Evolutionary conservation across 139 green algal species (phyloP).

Genomic region (Micromonas pusilla): DNA sequence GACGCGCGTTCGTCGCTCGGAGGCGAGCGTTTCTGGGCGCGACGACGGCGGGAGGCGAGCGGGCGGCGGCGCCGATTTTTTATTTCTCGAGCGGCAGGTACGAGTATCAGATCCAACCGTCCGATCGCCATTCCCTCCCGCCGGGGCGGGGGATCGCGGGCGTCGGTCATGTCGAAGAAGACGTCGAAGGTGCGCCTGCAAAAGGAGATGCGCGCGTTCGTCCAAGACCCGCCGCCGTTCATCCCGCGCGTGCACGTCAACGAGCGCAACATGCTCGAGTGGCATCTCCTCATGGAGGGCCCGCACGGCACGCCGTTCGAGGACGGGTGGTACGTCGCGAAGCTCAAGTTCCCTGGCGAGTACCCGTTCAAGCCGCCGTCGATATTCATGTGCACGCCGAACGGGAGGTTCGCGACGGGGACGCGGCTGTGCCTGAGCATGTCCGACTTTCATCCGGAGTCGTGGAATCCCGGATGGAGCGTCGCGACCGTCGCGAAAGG

Average conservation of each 20-base stretch:
- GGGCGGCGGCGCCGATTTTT: too few relatives aligned
- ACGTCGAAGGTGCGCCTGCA: neutral
- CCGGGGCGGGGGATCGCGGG: too few relatives aligned
- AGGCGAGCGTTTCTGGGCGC: too few relatives aligned
- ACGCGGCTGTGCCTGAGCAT: slow-evolving; percentile 79
- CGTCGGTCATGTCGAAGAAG: neutral
- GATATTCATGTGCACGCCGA: slow-evolving; percentile 43
- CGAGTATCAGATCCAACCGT: too few relatives aligned
- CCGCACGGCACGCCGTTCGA: neutral
- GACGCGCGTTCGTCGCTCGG: too few relatives aligned
- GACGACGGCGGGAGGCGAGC: too few relatives aligned
- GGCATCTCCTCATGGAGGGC: slow-evolving; percentile 21
- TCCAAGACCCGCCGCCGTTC: slow-evolving; percentile 8
- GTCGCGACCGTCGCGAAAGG: slow-evolving; percentile 47
- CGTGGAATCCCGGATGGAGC: slow-evolving; percentile 65
- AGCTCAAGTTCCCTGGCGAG: slow-evolving; percentile 32
- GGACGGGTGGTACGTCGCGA: slow-evolving; percentile 5
- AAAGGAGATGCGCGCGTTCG: slow-evolving; percentile 11
- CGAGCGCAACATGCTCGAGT: slow-evolving; percentile 17
- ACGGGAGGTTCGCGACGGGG: slow-evolving; percentile 57
- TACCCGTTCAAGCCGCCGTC: slow-evolving; percentile 64
- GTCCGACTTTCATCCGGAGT: slow-evolving; percentile 33
- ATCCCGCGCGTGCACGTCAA: slow-evolving; percentile 18
- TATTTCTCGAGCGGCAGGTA: too few relatives aligned
- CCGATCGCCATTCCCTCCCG: too few relatives aligned